phyloP scores from a whole-genome alignment of 495 filamentous ascomycete species.

The Penicillium taxi region DNA sequence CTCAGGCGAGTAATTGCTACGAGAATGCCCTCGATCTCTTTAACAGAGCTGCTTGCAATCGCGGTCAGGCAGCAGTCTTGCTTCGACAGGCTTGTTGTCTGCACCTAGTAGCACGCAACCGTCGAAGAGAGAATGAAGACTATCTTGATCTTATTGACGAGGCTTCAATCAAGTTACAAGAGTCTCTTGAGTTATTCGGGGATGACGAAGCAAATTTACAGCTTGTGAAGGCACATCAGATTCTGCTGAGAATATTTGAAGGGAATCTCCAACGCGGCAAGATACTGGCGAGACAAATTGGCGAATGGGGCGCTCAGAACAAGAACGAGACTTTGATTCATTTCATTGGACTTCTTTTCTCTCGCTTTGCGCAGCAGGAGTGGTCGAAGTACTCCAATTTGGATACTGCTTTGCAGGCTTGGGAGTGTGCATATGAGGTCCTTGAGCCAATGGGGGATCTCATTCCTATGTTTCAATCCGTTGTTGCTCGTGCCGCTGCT shows the following conservation, averaged over 20 bases:
- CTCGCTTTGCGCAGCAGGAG: constrained; percentile 11
- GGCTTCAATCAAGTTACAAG: constrained; percentile 6
- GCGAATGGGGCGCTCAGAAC: constrained; percentile 12
- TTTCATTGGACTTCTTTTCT: constrained; percentile 10
- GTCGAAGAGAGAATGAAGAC: background rate
- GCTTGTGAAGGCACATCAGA: constrained; percentile 15
- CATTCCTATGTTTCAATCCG: constrained; percentile 13
- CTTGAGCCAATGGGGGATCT: constrained; percentile 6
- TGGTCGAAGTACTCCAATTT: constrained; percentile 14
- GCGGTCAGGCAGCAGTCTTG: constrained; percentile 15
- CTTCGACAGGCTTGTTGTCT: constrained; percentile 20
- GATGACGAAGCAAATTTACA: constrained; percentile 15
- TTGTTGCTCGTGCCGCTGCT: constrained; percentile 9
- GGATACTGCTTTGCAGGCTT: constrained; percentile 7
- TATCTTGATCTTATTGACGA: constrained; percentile 6
- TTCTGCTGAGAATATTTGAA: constrained; percentile 14
- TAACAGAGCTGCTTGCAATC: constrained; percentile 5
- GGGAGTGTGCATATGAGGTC: constrained; percentile 15
- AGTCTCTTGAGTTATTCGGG: constrained; percentile 13
- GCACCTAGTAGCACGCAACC: constrained; percentile 9
- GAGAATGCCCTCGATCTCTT: constrained; percentile 13
- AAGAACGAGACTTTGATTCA: constrained; percentile 14
- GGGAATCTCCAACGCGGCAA: constrained; percentile 6
- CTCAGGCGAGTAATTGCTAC: constrained; percentile 6
- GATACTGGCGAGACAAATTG: constrained; percentile 12